These are phyloP conservation scores for Cenchrus fungigraminus DNA, from an alignment of 176 grass and related monocot genomes.

Conservation along the genomic window DNA sequence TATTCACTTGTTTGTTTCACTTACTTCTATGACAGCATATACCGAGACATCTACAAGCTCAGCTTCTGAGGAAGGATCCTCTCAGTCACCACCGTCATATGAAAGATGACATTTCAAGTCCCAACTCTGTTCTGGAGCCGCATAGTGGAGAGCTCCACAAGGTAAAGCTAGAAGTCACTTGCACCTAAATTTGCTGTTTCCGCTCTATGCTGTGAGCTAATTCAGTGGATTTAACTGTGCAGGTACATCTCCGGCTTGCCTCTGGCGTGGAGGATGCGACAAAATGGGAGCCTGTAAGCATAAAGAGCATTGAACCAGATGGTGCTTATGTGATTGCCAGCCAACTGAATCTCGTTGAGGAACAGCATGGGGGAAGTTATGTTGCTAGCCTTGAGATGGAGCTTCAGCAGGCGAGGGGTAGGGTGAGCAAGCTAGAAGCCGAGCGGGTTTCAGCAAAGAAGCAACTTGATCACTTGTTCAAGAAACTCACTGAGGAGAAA, in stretches of 20 bases:
- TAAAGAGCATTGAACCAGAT: conserved; percentile 53
- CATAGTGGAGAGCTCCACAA: conserved; percentile 65
- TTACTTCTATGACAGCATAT: conserved; percentile 63
- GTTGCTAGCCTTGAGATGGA: conserved; percentile 63
- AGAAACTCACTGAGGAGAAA: conserved; percentile 83
- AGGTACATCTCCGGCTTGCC: conserved; percentile 43
- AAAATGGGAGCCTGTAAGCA: conserved; percentile 67
- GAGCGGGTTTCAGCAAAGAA: conserved; percentile 82
- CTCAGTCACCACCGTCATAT: conserved; percentile 33
- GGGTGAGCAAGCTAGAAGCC: conserved; percentile 63
- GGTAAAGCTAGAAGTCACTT: conserved; percentile 53
- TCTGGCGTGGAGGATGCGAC: conserved; percentile 68
- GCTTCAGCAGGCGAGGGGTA: conserved; percentile 63
- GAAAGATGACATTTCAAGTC: conserved; percentile 72
- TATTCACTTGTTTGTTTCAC: conserved; percentile 24
- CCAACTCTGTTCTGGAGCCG: conserved; percentile 73
- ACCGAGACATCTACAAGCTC: conserved; percentile 68
- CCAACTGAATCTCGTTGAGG: conserved; percentile 65
- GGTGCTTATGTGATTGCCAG: conserved; percentile 55
- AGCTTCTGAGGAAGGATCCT: conserved; percentile 65
- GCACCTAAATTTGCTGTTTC: conserved; percentile 14
- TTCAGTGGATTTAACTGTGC: conserved; percentile 29
- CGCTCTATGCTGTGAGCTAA: not conserved
- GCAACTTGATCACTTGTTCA: conserved; percentile 76
- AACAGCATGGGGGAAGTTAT: conserved; percentile 49